Evolutionary conservation across 495 filamentous ascomycete species (phyloP).

Genomic region (Oleoguttula mirabilis): DNA sequence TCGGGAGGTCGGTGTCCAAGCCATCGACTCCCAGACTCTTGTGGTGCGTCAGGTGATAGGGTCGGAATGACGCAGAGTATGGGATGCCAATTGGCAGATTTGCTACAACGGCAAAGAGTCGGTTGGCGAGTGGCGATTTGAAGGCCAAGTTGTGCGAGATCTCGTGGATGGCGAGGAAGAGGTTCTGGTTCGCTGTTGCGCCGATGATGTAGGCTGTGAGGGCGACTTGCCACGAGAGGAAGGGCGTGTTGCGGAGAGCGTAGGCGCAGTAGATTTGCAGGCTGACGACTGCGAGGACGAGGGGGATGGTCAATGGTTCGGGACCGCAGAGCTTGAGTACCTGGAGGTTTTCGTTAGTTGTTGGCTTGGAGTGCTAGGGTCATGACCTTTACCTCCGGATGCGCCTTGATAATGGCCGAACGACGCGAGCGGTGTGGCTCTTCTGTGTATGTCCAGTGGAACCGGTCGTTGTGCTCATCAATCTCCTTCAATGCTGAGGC

Average conservation of each 20-base stretch:
- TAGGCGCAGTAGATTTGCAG: conserved; percentile 73
- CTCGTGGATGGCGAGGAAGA: conserved; percentile 98
- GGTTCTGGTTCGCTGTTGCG: conserved; percentile 94
- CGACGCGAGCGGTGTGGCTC: conserved; percentile 89
- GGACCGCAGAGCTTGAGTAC: conserved; percentile 96
- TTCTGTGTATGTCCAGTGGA: conserved; percentile 96
- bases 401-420: conserved; percentile 92
- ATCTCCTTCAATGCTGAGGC: not conserved
- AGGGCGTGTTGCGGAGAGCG: conserved; percentile 61
- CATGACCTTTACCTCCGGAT: conserved; percentile 65
- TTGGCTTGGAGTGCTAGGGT: too few relatives aligned
- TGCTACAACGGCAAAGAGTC: conserved; percentile 78
- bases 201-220: conserved; percentile 83
- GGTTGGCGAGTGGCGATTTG: conserved; percentile 68
- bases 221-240: conserved; percentile 75
- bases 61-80: conserved; percentile 95
- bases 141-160: conserved; percentile 98
- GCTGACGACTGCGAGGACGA: conserved; percentile 72
- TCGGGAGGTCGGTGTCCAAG: conserved; percentile 92
- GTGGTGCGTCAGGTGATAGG: conserved; percentile 98
- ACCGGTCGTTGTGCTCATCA: conserved; percentile 31
- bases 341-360: conserved; percentile 34
- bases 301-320: conserved; percentile 89
- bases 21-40: conserved; percentile 96
- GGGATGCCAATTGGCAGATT: conserved; percentile 93